Evolutionary conservation across 225 moss, liverwort and hornwort species (phyloP).

Genomic region (Neckera pumila): DNA sequence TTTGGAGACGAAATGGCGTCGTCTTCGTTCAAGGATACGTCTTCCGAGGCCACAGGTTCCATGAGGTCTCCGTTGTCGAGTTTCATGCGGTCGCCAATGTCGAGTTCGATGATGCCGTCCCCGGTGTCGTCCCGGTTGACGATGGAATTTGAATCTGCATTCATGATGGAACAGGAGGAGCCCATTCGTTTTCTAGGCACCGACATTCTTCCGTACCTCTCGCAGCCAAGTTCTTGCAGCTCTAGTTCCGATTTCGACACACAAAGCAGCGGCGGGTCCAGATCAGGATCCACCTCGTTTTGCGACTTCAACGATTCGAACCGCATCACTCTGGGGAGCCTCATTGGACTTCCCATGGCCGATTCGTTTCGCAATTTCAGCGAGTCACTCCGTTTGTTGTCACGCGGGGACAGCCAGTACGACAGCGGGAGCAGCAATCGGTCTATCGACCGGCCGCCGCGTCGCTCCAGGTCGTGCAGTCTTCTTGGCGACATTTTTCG

Average conservation of each 20-base stretch:
- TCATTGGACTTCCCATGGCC: conserved; percentile 37
- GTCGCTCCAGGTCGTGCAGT: conserved; percentile 42
- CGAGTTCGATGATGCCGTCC: conserved; percentile 36
- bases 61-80: conserved; percentile 35
- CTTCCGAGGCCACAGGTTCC: conserved; percentile 17
- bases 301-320: conserved; percentile 45
- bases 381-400: conserved; percentile 28
- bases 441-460: conserved; percentile 1
- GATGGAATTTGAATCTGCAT: conserved; percentile 40
- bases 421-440: conserved; percentile 29
- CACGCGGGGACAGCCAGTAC: conserved; percentile 21
- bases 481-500: conserved; percentile 25
- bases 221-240: conserved; percentile 24
- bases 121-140: conserved; percentile 31
- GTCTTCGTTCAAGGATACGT: conserved; percentile 9
- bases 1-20: not conserved
- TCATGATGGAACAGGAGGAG: conserved; percentile 45
- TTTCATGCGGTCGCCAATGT: conserved; percentile 23
- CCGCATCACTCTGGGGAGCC: conserved; percentile 36
- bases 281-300: conserved; percentile 35
- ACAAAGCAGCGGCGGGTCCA: not conserved
- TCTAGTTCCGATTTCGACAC: conserved; percentile 42
- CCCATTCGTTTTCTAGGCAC: conserved; percentile 23
- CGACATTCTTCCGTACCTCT: conserved; percentile 38
- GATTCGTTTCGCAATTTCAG: conserved; percentile 41